Percentiles rank a stretch among this genome's conserved stretches.
phyloP scores from a whole-genome alignment of 148 eudicot genomes.

The Gaultheria prostrata region DNA sequence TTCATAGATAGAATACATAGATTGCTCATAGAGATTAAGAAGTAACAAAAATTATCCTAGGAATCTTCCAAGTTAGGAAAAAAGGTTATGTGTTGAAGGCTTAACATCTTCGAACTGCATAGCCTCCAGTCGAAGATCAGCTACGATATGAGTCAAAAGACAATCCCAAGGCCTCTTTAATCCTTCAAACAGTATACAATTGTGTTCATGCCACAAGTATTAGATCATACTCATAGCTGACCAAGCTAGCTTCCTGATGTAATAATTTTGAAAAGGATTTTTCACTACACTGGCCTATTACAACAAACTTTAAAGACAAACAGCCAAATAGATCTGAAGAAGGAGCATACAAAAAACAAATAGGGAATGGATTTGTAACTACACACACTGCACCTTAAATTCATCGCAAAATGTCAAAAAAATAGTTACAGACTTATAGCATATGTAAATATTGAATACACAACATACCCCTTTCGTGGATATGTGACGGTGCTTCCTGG shows the following conservation, averaged over 20 bases:
- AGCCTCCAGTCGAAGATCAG: neutral
- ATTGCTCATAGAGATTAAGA: neutral
- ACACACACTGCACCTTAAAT: neutral
- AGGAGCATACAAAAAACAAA: neutral
- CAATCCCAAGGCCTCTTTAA: neutral
- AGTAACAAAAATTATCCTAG: neutral
- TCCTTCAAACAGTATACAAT: neutral
- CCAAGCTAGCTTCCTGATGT: neutral
- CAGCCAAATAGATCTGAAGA: neutral
- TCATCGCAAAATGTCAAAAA: neutral
- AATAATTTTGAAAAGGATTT: neutral
- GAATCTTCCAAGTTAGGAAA: neutral
- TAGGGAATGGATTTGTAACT: neutral
- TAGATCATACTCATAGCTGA: neutral
- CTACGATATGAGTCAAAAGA: neutral
- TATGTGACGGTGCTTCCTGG: conserved; percentile 62
- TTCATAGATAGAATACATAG: too few relatives aligned
- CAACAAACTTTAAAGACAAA: neutral
- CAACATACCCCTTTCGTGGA: conserved; percentile 79
- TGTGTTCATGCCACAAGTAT: neutral
- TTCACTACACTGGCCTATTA: neutral
- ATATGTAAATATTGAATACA: too few relatives aligned
- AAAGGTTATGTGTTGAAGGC: neutral
- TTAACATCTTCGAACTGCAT: neutral
- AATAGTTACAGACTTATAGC: too few relatives aligned